Conservation (phyloP, 106 monocot species). For the Acorus gramineus region DNA sequence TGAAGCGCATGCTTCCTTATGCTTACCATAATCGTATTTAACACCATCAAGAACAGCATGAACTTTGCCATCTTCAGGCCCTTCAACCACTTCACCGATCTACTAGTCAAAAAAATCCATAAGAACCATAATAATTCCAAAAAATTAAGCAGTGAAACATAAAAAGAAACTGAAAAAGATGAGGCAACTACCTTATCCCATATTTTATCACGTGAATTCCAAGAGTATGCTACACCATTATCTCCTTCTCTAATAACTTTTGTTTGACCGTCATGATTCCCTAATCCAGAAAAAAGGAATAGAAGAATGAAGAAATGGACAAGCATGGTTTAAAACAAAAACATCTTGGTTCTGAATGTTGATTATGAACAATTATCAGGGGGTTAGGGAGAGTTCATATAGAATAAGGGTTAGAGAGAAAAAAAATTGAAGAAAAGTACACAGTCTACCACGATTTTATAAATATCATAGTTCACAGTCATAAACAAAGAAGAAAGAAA, state of each 20-base stretch:
- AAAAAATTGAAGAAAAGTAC: too few species aligned
- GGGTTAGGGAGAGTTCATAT: too few species aligned
- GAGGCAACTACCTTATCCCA: conserved; percentile 69
- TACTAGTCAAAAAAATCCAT: conserved; percentile 13
- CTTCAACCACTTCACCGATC: conserved; percentile 99
- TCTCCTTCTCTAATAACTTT: conserved; percentile 90
- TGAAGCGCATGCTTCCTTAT: background rate
- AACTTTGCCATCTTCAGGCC: conserved; percentile 41
- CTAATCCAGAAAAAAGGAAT: conserved; percentile 16
- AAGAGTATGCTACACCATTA: conserved; percentile 94
- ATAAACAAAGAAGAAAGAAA: too few species aligned
- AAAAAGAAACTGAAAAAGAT: background rate
- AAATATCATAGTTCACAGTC: too few species aligned
- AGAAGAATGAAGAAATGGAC: background rate
- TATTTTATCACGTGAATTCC: conserved; percentile 65
- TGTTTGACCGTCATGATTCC: conserved; percentile 71
- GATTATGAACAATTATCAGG: too few species aligned
- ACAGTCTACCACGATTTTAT: too few species aligned
- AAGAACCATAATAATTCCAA: background rate
- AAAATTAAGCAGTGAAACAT: background rate
- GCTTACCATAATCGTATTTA: conserved; percentile 82
- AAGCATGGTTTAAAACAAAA: background rate
- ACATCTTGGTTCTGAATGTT: background rate
- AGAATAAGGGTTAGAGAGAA: too few species aligned
- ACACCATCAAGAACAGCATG: conserved; percentile 48